phyloP scores from a whole-genome alignment of 495 filamentous ascomycete species.

The Hypomontagnella monticulosa region DNA sequence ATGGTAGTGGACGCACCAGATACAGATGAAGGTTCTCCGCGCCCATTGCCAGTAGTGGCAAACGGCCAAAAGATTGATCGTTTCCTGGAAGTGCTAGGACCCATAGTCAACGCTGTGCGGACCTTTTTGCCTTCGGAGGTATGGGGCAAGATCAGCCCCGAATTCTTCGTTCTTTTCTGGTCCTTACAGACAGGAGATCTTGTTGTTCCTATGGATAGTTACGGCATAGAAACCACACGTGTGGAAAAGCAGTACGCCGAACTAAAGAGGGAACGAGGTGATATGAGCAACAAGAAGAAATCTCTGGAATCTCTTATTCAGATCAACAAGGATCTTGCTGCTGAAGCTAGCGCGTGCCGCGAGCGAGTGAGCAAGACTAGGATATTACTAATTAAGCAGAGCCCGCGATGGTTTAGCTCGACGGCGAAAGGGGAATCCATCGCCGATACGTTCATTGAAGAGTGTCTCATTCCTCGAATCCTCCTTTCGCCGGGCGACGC shows the following conservation, averaged over 20 bases:
- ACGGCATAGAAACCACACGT: conserved; percentile 73
- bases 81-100: conserved; percentile 78
- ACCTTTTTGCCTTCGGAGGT: conserved; percentile 67
- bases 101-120: conserved; percentile 74
- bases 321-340: conserved; percentile 67
- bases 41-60: conserved; percentile 27
- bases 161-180: conserved; percentile 95
- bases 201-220: conserved; percentile 73
- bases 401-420: conserved; percentile 64
- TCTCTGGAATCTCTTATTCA: conserved; percentile 65
- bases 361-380: conserved; percentile 69
- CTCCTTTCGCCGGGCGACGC: conserved; percentile 86
- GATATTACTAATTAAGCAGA: conserved; percentile 72
- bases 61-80: conserved; percentile 57
- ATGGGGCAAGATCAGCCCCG: conserved; percentile 73
- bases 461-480: conserved; percentile 89
- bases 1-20: conserved; percentile 50
- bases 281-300: conserved; percentile 72
- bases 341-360: conserved; percentile 76
- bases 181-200: conserved; percentile 84
- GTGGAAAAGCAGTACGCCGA: conserved; percentile 67
- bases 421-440: conserved; percentile 75
- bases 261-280: conserved; percentile 74
- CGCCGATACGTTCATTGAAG: conserved; percentile 80
- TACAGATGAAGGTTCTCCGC: conserved; percentile 38